phyloP scores from a whole-genome alignment of 164 flowering plant species.

The Vitis rotundifolia region DNA sequence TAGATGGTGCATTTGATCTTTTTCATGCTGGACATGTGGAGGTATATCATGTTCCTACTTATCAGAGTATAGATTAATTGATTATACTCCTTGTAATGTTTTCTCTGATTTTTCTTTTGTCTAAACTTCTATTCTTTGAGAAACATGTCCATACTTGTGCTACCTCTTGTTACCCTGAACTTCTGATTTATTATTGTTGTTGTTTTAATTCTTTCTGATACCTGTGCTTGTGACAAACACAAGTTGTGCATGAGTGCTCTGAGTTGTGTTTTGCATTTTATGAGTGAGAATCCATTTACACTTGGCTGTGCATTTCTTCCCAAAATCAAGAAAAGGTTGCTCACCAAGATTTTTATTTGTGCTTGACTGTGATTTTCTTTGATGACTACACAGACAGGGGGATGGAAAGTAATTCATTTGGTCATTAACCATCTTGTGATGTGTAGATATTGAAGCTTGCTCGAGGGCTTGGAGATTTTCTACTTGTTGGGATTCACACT shows the following conservation, averaged over 20 bases:
- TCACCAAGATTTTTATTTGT: background rate
- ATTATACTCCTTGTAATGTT: background rate
- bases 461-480: conserved; percentile 90
- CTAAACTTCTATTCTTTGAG: background rate
- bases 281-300: background rate
- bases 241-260: background rate
- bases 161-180: too few relatives aligned
- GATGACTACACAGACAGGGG: background rate
- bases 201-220: too few relatives aligned
- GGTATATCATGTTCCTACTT: conserved; percentile 40
- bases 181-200: too few relatives aligned
- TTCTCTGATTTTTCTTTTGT: background rate
- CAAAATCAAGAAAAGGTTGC: background rate
- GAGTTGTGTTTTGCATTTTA: background rate
- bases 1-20: conserved; percentile 99
- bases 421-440: conserved; percentile 8
- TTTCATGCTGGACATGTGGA: conserved; percentile 99
- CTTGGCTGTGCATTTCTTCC: too few relatives aligned
- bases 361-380: background rate
- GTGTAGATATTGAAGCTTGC: conserved; percentile 80
- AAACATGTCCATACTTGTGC: background rate
- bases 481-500: conserved; percentile 93
- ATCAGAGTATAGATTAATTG: background rate
- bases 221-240: background rate
- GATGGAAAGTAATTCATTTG: background rate